Conservation (phyloP, 164 flowering plant genomes). For the Stephania cephalantha region DNA sequence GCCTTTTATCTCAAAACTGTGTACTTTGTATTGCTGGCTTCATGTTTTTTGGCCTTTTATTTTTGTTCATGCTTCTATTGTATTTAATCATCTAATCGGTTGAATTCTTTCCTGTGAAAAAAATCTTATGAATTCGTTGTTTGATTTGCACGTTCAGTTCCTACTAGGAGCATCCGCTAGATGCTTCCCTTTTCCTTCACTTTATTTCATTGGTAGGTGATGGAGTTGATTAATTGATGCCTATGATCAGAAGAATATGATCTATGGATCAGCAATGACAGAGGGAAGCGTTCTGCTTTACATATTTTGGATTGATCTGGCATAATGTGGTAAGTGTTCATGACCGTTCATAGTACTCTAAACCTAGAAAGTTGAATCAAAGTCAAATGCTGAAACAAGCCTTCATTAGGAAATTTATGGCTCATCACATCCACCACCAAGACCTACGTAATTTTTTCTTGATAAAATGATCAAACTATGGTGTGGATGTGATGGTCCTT, state of each 20-base stretch:
- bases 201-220: conserved; percentile 1
- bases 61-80: not conserved
- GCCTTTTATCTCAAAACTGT: not conserved
- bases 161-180: not conserved
- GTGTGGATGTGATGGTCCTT: conserved; percentile 12
- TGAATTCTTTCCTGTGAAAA: no score
- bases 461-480: not conserved
- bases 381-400: not conserved
- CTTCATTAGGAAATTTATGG: conserved; percentile 1
- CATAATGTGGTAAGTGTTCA: conserved; percentile 6
- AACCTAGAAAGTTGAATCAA: not conserved
- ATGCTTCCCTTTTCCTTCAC: not conserved
- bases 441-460: not conserved
- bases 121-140: not conserved
- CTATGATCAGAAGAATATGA: conserved; percentile 6
- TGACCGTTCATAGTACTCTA: not conserved
- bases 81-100: not conserved
- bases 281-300: conserved; percentile 9
- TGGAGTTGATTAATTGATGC: conserved; percentile 5
- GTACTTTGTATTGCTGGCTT: not conserved
- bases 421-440: conserved; percentile 7
- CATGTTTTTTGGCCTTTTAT: not conserved
- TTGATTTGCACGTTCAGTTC: not conserved
- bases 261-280: conserved; percentile 4
- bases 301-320: conserved; percentile 2